Evolutionary conservation across 495 filamentous ascomycete species (phyloP).

Genomic region (Aspergillus biplanus): DNA sequence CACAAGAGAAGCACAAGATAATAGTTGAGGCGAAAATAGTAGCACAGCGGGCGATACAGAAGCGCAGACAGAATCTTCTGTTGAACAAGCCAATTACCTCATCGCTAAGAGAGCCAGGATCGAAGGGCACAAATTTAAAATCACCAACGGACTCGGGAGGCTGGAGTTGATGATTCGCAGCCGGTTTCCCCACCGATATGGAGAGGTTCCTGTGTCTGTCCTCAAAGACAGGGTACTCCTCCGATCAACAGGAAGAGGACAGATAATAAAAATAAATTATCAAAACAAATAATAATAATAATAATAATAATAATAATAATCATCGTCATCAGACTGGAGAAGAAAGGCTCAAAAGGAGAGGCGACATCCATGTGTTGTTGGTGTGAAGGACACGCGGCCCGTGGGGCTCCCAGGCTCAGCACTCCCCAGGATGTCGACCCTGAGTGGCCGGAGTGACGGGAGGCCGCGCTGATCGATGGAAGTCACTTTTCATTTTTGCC

Average conservation of each 20-base stretch:
- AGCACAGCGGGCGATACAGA: conserved; percentile 8
- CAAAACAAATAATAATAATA: no score
- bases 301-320: background rate
- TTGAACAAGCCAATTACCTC: conserved; percentile 12
- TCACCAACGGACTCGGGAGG: no score
- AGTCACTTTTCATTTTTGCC: conserved; percentile 8
- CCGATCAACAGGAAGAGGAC: no score
- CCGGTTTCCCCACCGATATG: no score
- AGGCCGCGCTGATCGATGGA: conserved; percentile 23
- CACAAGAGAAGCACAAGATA: background rate
- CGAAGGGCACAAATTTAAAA: no score
- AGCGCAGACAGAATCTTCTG: conserved; percentile 1
- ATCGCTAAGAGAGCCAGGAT: background rate
- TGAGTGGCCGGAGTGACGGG: conserved; percentile 26
- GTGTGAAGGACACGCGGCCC: conserved; percentile 31
- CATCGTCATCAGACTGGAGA: background rate
- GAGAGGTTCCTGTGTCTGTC: no score
- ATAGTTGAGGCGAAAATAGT: background rate
- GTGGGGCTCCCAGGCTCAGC: conserved; percentile 23
- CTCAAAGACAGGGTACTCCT: no score
- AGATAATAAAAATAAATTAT: no score
- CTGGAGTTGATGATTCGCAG: no score
- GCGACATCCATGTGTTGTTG: conserved; percentile 15
- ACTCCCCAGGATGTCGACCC: background rate
- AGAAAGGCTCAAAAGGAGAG: conserved; percentile 2